phyloP scores from a whole-genome alignment of 805 yeast genomes.

The Kregervanrija delftensis region DNA sequence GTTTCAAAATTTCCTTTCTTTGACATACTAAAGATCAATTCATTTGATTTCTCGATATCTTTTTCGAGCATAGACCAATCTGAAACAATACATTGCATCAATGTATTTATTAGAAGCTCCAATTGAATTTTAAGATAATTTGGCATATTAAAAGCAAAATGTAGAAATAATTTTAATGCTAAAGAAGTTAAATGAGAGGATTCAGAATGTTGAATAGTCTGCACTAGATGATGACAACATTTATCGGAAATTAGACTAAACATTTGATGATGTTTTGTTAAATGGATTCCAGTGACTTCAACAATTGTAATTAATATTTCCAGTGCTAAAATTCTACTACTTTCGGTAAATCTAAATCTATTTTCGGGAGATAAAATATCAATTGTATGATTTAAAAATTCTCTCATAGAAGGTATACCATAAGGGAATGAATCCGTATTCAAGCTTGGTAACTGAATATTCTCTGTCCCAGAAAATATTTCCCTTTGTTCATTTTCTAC shows the following conservation, averaged over 20 bases:
- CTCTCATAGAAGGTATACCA: conserved; percentile 71
- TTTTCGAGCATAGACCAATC: conserved; percentile 19
- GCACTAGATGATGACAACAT: conserved; percentile 79
- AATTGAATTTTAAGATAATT: conserved; percentile 68
- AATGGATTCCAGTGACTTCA: conserved; percentile 68
- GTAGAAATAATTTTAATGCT: conserved; percentile 67
- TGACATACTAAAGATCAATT: conserved; percentile 25
- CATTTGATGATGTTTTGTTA: conserved; percentile 57
- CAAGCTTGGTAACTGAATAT: conserved; percentile 2
- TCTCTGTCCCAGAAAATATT: background rate
- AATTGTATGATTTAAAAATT: conserved; percentile 66
- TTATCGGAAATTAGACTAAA: conserved; percentile 68
- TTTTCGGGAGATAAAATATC: conserved; percentile 79
- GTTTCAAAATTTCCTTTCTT: conserved; percentile 20
- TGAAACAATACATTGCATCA: conserved; percentile 40
- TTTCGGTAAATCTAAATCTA: conserved; percentile 78
- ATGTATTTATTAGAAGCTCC: conserved; percentile 60
- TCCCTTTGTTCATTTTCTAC: background rate
- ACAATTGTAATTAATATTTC: conserved; percentile 69
- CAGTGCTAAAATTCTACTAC: conserved; percentile 78
- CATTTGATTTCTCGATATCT: conserved; percentile 21
- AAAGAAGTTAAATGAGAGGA: conserved; percentile 67
- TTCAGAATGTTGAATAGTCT: conserved; percentile 67
- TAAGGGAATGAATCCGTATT: conserved; percentile 40
- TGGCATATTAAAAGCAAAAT: conserved; percentile 63